Evolutionary conservation across 73 alveolate genomes (phyloP), one percentile per base, ranked within the genome.

Genomic region (Tetrahymena malaccensis): DNA sequence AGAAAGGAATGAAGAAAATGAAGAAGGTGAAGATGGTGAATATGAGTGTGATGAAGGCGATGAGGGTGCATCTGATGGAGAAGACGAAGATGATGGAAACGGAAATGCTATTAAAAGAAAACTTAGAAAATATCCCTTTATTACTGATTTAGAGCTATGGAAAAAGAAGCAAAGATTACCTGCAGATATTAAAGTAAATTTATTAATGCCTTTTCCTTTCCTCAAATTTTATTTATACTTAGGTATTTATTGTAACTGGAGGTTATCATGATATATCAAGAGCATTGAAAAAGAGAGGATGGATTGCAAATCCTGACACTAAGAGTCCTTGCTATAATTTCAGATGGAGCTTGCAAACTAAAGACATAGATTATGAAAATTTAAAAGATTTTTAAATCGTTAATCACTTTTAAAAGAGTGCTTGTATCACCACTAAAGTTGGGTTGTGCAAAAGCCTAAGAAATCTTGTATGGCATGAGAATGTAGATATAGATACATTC

Each of bases 401-500:
- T 25, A 98, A 98, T 95, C 99, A 99, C 95, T 98, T 98, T 95
- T 96, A 96, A 93, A 97, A 97, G 96, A 97, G 97, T 57, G 96
- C 99, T 0, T 98, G 98, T 35, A 96, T 99, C 38, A 98, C 99
- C 1, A 98, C 99, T 22, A 99, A 99, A 94, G 99, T 97, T 21
- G 99, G 99, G 38, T 97, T 99, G 35, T 96, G 98, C 44, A 98
- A 98, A 94, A 98, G 97, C 93, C 33, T 99, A 94, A 98, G 98
- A 96, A 98, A 98, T 95, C 96, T 98, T 85, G 97, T 98, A 4
- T 99, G 99, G 99, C 98, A 97, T 96, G 96, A 97, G 85, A 98
- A 97, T 96, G 99, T 98, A 44, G 99, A 98, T 96, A 97, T 98
- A 19, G 99, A 99, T 96, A 97, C 99, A 34, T 99, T 99, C 96